A percentile compares a stretch with the other conserved stretches of the same genome.
These are phyloP conservation scores for Biscutella auriculata DNA, from an alignment of 441 rosid species.

Conservation along the genomic window DNA sequence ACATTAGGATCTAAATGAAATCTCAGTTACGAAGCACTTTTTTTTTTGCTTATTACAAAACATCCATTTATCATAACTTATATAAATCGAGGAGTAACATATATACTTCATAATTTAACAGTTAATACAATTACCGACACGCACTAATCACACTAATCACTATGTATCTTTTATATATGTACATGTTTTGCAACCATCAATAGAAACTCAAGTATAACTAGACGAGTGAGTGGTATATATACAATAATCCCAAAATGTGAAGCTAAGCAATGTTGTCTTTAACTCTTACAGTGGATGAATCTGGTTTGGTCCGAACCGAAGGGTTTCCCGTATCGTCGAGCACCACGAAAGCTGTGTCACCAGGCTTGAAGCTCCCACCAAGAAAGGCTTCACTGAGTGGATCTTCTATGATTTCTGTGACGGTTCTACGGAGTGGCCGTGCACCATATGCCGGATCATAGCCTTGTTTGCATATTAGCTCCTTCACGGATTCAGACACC, in stretches of 20 bases:
- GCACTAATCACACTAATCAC: conserved; percentile 20
- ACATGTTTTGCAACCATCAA: conserved; percentile 13
- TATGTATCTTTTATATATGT: conserved; percentile 20
- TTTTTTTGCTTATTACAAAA: too few relatives aligned
- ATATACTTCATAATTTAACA: not conserved
- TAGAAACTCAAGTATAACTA: conserved; percentile 4
- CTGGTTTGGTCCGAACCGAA: conserved; percentile 36
- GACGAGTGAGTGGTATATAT: conserved; percentile 13
- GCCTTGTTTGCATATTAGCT: conserved; percentile 69
- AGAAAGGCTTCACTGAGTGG: conserved; percentile 82
- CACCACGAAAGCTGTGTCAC: conserved; percentile 63
- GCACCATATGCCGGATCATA: conserved; percentile 75
- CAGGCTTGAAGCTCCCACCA: conserved; percentile 56
- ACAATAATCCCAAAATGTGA: conserved; percentile 14
- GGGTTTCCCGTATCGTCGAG: conserved; percentile 76
- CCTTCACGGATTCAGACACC: conserved; percentile 66
- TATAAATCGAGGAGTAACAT: not conserved
- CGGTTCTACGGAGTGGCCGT: conserved; percentile 74
- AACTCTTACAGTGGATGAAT: conserved; percentile 28
- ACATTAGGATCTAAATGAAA: conserved; percentile 13
- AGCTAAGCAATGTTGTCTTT: conserved; percentile 37
- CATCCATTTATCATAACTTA: too few relatives aligned
- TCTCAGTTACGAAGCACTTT: too few relatives aligned
- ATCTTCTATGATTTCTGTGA: conserved; percentile 67
- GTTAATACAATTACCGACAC: conserved; percentile 8